Percentiles rank a stretch among this genome's conserved stretches.
Evolutionary conservation across 2,329 filamentous ascomycete genomes (phyloP).

Genomic region (Emergomyces orientalis): DNA sequence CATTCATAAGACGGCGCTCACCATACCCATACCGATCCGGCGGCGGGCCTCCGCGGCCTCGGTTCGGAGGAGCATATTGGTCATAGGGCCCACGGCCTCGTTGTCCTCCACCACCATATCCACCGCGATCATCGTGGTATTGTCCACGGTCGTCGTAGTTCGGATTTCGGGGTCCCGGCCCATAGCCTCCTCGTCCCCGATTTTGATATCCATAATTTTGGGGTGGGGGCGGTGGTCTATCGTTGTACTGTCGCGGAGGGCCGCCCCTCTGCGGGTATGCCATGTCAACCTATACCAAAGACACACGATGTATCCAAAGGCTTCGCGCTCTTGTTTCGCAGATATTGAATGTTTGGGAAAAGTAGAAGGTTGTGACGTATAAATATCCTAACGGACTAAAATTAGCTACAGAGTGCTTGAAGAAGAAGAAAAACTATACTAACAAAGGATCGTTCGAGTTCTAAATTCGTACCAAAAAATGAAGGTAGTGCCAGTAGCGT

Average conservation of each 20-base stretch:
- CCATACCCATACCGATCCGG: slow-evolving; percentile 18
- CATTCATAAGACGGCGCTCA: slow-evolving; percentile 9
- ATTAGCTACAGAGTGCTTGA: not conserved
- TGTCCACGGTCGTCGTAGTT: slow-evolving; percentile 22
- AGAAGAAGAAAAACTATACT: not conserved
- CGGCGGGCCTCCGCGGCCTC: slow-evolving; percentile 9
- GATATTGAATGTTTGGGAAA: not conserved
- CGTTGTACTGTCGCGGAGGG: slow-evolving; percentile 26
- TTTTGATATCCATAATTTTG: slow-evolving; percentile 19
- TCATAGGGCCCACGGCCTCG: slow-evolving; percentile 11
- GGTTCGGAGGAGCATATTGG: slow-evolving; percentile 4
- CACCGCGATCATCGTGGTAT: slow-evolving; percentile 20
- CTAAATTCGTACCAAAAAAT: not conserved
- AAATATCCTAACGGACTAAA: not conserved
- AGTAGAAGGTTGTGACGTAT: not conserved
- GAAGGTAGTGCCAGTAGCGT: not conserved
- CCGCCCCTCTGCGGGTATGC: slow-evolving; percentile 30
- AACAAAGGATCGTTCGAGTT: not conserved
- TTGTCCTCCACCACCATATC: slow-evolving; percentile 17
- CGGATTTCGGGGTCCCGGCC: slow-evolving; percentile 21
- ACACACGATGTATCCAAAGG: not conserved
- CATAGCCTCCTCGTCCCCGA: slow-evolving; percentile 21
- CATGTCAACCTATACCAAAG: slow-evolving; percentile 19
- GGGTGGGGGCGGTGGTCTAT: slow-evolving; percentile 16
- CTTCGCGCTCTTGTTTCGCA: not conserved